Conservation (phyloP, 2,329 filamentous ascomycete genomes). For the Sporothrix schenckii region DNA sequence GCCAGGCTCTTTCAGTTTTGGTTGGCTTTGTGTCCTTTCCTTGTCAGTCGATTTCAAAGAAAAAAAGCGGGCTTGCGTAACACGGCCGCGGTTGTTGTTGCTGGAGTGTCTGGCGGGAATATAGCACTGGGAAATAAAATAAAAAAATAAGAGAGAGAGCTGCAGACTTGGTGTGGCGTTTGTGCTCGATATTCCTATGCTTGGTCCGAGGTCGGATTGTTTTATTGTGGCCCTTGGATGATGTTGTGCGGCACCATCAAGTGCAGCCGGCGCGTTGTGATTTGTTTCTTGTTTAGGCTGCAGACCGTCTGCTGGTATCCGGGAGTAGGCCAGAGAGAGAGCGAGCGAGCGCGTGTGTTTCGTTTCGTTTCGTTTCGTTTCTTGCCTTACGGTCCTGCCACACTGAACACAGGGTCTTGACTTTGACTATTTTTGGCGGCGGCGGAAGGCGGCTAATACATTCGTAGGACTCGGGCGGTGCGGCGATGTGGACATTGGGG, state of each 20-base stretch:
- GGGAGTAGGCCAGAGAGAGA: not conserved
- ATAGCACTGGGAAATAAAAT: not conserved
- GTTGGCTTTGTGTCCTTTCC: not conserved
- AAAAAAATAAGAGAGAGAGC: not conserved
- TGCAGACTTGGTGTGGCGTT: not conserved
- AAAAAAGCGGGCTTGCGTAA: not conserved
- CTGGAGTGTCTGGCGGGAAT: not conserved
- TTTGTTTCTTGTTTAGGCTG: conserved; percentile 18
- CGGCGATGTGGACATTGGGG: not conserved
- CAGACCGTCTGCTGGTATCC: conserved; percentile 7
- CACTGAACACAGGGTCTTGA: not conserved
- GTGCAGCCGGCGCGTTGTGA: not conserved
- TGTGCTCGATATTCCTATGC: not conserved
- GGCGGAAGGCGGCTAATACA: not conserved
- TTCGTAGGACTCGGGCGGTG: conserved; percentile 5
- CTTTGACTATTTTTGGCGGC: conserved; percentile 10
- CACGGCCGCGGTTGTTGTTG: not conserved
- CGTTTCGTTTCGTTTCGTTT: not conserved
- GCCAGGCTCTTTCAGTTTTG: not conserved
- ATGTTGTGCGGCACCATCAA: not conserved
- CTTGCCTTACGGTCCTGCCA: not conserved
- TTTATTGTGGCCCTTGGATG: not conserved
- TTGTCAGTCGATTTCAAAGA: not conserved
- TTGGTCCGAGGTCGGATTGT: conserved; percentile 7
- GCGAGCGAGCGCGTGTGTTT: not conserved